Evolutionary conservation across 2,329 filamentous ascomycete genomes (phyloP).

Genomic region (Apiospora koreana): DNA sequence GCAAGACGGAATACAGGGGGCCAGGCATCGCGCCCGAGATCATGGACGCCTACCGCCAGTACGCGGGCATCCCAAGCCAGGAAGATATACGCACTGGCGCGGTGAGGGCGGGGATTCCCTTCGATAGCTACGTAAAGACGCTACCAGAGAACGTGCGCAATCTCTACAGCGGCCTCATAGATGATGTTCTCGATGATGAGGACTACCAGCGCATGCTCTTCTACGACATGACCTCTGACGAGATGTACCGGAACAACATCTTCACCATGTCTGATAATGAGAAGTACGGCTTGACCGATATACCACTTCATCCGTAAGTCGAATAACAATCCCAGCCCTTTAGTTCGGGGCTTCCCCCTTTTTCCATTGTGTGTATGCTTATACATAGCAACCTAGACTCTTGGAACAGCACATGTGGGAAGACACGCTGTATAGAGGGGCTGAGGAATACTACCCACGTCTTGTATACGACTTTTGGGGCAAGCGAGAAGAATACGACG

Average conservation of each 20-base stretch:
- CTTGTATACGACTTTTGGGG: slow-evolving; percentile 26
- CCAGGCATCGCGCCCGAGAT: slow-evolving; percentile 20
- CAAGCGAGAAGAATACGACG: slow-evolving; percentile 24
- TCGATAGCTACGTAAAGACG: slow-evolving; percentile 21
- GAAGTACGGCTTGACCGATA: slow-evolving; percentile 17
- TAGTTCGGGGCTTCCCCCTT: neutral
- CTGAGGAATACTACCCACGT: slow-evolving; percentile 12
- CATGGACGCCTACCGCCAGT: slow-evolving; percentile 18
- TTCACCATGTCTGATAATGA: slow-evolving; percentile 22
- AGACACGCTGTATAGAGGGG: slow-evolving; percentile 16
- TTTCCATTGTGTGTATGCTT: neutral
- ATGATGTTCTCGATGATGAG: slow-evolving; percentile 24
- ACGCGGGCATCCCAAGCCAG: slow-evolving; percentile 11
- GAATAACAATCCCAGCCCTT: neutral
- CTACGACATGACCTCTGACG: slow-evolving; percentile 29
- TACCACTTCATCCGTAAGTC: slow-evolving; percentile 26
- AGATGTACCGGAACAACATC: slow-evolving; percentile 22
- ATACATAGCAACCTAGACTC: slow-evolving; percentile 17
- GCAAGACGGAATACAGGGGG: neutral
- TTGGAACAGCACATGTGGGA: slow-evolving; percentile 21
- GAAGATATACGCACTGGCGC: slow-evolving; percentile 10
- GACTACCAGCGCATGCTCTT: slow-evolving; percentile 28
- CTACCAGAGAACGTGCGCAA: slow-evolving; percentile 5
- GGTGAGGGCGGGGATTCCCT: neutral
- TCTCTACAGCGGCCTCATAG: slow-evolving; percentile 21